phyloP scores from a whole-genome alignment of 192 early-diverging fungal species.

The Coemansia sp. region DNA sequence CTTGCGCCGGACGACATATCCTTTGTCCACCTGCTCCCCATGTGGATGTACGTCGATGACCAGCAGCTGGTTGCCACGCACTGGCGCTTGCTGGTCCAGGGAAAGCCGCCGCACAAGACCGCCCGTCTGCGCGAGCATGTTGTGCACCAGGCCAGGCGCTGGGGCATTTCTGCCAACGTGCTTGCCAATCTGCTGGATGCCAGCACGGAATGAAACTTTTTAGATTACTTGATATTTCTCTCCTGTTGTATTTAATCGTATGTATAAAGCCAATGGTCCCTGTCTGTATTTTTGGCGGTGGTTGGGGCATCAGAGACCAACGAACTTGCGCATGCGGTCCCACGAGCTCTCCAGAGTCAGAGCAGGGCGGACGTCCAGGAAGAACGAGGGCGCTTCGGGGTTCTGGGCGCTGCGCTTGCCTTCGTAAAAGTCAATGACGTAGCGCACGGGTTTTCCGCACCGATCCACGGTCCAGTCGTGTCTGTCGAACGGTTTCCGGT shows the following conservation, averaged over 20 bases:
- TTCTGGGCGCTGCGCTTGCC: slow-evolving; percentile 57
- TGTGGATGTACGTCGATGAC: slow-evolving; percentile 15
- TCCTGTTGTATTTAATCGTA: too few relatives aligned
- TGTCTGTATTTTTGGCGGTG: too few relatives aligned
- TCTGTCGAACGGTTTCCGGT: slow-evolving; percentile 84
- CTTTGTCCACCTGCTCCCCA: slow-evolving; percentile 18
- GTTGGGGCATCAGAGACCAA: slow-evolving; percentile 15
- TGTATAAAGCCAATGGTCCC: too few relatives aligned
- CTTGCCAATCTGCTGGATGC: neutral
- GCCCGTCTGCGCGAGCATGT: slow-evolving; percentile 15
- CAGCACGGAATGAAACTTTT: too few relatives aligned
- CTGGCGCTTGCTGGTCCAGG: slow-evolving; percentile 8
- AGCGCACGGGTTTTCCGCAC: slow-evolving; percentile 82
- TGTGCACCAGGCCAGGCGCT: slow-evolving; percentile 10
- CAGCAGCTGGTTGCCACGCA: neutral
- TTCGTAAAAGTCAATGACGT: slow-evolving; percentile 92
- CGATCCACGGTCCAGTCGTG: slow-evolving; percentile 94
- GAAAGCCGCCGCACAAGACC: slow-evolving; percentile 7
- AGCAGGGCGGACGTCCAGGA: slow-evolving; percentile 87
- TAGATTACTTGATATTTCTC: too few relatives aligned
- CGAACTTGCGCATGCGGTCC: slow-evolving; percentile 30
- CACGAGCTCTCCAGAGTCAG: slow-evolving; percentile 52
- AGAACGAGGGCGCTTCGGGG: slow-evolving; percentile 65
- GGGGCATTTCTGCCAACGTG: slow-evolving; percentile 7
- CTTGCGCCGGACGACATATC: slow-evolving; percentile 19